Percentiles rank a stretch among this genome's conserved stretches.
phyloP scores from a whole-genome alignment of 139 green algal genomes.

The Tetraselmis striata region DNA sequence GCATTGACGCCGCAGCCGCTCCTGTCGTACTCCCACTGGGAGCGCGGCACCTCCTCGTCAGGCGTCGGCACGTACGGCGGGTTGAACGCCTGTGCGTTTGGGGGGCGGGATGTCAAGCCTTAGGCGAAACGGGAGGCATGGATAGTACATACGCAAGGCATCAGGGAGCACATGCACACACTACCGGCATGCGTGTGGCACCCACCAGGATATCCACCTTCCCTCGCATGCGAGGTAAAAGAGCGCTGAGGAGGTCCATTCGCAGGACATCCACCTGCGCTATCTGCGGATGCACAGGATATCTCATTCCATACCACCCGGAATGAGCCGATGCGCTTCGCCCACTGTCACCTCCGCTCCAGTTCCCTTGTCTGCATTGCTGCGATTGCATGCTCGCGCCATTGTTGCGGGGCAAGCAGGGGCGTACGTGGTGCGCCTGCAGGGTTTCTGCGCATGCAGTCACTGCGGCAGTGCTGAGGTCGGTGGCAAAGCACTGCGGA shows the following conservation, averaged over 20 bases:
- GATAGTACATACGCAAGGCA: no score
- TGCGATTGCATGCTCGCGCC: no score
- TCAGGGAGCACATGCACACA: not conserved
- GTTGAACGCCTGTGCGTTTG: constrained; percentile 93
- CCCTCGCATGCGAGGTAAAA: not conserved
- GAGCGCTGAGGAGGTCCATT: not conserved
- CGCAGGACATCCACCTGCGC: constrained; percentile 5
- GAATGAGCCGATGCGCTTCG: no score
- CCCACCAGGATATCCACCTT: constrained; percentile 19
- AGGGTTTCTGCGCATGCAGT: constrained; percentile 44
- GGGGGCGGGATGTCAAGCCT: no score
- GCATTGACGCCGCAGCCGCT: constrained; percentile 43
- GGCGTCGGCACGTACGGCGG: constrained; percentile 94
- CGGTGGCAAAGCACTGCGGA: constrained; percentile 38
- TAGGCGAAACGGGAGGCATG: no score
- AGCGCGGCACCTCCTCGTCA: constrained; percentile 66
- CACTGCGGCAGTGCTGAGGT: constrained; percentile 55
- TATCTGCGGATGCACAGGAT: constrained; percentile 2
- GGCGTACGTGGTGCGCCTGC: constrained; percentile 33
- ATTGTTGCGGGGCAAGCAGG: no score
- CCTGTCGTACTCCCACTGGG: not conserved
- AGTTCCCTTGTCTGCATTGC: no score
- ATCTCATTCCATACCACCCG: no score
- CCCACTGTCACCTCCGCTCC: no score
- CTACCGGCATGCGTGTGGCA: not conserved